phyloP scores from a whole-genome alignment of 106 monocot genomes.

The Ottelia alismoides region DNA sequence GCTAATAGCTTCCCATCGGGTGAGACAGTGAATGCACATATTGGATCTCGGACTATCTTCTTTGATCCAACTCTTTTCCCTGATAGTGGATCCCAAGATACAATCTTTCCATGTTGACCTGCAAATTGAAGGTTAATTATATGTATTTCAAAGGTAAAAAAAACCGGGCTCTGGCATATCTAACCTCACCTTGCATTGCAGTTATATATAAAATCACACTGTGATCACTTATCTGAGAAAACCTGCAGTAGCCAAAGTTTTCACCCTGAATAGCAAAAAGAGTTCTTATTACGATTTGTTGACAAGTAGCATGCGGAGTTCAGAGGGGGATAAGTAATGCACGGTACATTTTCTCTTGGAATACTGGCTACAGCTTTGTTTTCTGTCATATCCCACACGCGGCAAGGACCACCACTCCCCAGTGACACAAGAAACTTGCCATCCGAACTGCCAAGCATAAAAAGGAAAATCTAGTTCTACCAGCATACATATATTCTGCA shows the following conservation, averaged over 20 bases:
- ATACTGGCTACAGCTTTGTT: constrained; percentile 34
- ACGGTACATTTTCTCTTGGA: constrained; percentile 42
- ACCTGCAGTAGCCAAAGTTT: constrained; percentile 71
- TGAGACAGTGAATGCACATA: no score
- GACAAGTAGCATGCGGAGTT: background rate
- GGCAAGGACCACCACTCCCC: constrained; percentile 48
- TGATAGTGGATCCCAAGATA: constrained; percentile 53
- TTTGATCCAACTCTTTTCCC: constrained; percentile 65
- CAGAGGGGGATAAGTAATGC: background rate
- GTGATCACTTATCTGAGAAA: constrained; percentile 27
- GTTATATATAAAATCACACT: constrained; percentile 36
- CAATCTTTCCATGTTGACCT: constrained; percentile 56
- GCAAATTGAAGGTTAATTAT: constrained; percentile 12
- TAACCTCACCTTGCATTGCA: constrained; percentile 51
- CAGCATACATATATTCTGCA: no score
- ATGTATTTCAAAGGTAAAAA: background rate
- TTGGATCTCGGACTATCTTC: constrained; percentile 42
- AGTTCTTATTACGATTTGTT: background rate
- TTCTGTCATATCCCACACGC: constrained; percentile 68
- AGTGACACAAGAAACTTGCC: constrained; percentile 65
- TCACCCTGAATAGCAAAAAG: constrained; percentile 49
- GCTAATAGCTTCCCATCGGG: no score
- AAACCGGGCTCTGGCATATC: no score
- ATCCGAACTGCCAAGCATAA: constrained; percentile 44
- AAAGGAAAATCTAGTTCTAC: no score